Evolutionary conservation across 495 filamentous ascomycete genomes (phyloP), one percentile per base, ranked within the genome.

Genomic region (Penicillium argentinense): DNA sequence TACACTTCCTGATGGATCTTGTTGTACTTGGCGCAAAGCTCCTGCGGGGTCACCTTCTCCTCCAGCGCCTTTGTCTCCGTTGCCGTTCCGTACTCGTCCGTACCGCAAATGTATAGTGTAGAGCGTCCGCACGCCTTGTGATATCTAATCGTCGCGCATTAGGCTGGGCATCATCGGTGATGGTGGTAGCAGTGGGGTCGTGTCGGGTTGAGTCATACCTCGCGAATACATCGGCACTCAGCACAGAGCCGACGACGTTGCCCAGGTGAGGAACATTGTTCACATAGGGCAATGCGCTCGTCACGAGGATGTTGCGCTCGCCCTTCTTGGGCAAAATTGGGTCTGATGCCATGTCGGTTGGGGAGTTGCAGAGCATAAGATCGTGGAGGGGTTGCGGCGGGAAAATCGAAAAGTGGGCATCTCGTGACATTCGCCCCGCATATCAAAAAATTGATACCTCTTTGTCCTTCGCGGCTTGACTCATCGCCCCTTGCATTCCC

Each of bases 181-280:
- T 36, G 22, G 23, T 14, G n/a, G 28, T 17, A 33, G 38, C 9
- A 5, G 16, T 2, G 24, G n/a, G 32, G 42, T 42, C 42, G 41
- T 45, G 25, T 37, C 24, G 43, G 33, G 25, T 54, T 57, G 57
- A 60, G 47, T 61, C 62, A 59, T 71, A 84, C 79, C 79, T 69
- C 57, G 83, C 70, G 59, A 89, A 95, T 60, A 86, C 85, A 68
- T 91, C 87, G 27, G 87, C 86, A 54, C 81, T 84, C 58, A 97
- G 79, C 27, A 96, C 90, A 53, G 84, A 89, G 45, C 93, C 93
- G 42, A 97, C 80, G 44, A 97, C 85, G 67, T 98, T 98, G 43
- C 93, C 91, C 58, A 96, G 76, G 69, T 96, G 92, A 40, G 92
- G 93, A 8, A 95, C 88, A 68, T 96, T 97, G 73, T 97, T 97